Conservation (phyloP, 2,329 filamentous ascomycete species). For the Beauveria varroae region DNA sequence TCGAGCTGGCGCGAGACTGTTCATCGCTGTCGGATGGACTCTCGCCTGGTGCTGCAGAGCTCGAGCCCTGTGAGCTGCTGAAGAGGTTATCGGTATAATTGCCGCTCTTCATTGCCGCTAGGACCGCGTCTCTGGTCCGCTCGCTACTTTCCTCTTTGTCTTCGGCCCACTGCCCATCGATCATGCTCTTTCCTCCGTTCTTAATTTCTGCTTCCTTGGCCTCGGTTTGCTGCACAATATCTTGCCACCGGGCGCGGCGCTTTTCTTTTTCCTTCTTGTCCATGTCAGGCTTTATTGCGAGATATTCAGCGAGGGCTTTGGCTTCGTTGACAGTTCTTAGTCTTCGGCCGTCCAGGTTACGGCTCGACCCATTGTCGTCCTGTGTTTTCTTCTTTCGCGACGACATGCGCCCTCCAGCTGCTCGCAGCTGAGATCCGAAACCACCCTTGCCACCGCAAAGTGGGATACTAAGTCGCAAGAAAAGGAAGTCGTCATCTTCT, state of each 20-base stretch:
- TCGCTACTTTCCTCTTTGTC: constrained; percentile 86
- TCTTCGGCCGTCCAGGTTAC: constrained; percentile 86
- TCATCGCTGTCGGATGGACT: constrained; percentile 29
- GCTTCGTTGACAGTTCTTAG: constrained; percentile 90
- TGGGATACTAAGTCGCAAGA: constrained; percentile 71
- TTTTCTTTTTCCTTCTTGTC: constrained; percentile 88
- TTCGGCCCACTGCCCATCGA: constrained; percentile 92
- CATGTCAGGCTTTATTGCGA: constrained; percentile 96
- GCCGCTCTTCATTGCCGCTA: constrained; percentile 60
- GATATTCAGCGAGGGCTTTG: constrained; percentile 88
- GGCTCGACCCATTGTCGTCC: constrained; percentile 82
- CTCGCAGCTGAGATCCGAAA: constrained; percentile 93
- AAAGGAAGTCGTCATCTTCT: constrained; percentile 60
- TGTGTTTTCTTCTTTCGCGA: constrained; percentile 82
- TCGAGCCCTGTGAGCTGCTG: constrained; percentile 42
- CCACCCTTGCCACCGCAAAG: constrained; percentile 93
- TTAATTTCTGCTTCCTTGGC: constrained; percentile 75
- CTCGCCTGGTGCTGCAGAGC: constrained; percentile 26
- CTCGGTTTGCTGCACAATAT: constrained; percentile 80
- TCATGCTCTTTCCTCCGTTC: constrained; percentile 59
- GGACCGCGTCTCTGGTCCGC: constrained; percentile 69
- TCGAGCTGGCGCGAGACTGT: constrained; percentile 29
- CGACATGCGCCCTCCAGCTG: constrained; percentile 96
- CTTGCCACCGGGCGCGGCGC: constrained; percentile 75
- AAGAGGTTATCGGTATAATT: constrained; percentile 54